Evolutionary conservation across 805 yeast genomes (phyloP), one percentile per base, ranked within the genome.

Genomic region (Blastobotrys parvus): DNA sequence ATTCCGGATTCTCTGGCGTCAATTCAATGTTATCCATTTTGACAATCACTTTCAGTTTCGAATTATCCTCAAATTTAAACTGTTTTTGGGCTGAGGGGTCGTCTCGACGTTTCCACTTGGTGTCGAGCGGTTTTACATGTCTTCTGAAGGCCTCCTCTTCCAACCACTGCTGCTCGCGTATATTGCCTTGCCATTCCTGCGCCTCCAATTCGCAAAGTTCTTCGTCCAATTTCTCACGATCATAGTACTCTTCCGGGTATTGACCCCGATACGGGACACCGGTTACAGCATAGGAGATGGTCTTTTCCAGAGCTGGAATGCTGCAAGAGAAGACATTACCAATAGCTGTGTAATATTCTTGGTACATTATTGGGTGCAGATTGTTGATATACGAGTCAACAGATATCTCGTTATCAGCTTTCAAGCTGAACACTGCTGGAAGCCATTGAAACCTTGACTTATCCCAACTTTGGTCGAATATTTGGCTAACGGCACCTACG

Each of bases 361-460:
- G 32, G 44, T 47, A 51, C 35, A 52, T 47, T 0, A 45, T 38
- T 15, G 71, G 71, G 39, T 68, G 67, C 42, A 68, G 54, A 45
- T 68, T 68, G 50, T 68, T 68, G 46, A 68, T 68, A 47, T 67
- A 68, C 2, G 71, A 66, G 2, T 33, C 37, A 36, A 65, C 49
- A 8, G 27, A 34, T 4, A 44, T 30, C 8, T 34, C 29, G 29
- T 25, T 25, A 25, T 16, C 35, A n/a, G 10, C 18, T n/a, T 31
- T 7, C 11, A 35, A 3, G n/a, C 43, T 32, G 32, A 61, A 49
- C 2, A 52, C 38, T 8, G 68, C 51, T 6, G 71, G 70, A 6
- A 67, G 45, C 71, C 71, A 67, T 51, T 66, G 70, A 45, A 51
- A 67, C n/a, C n/a, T n/a, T n/a, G n/a, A n/a, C n/a, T n/a, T n/a